Evolutionary conservation across 169 alveolate species (phyloP).

Genomic region (Ichthyophthirius multifiliis): DNA sequence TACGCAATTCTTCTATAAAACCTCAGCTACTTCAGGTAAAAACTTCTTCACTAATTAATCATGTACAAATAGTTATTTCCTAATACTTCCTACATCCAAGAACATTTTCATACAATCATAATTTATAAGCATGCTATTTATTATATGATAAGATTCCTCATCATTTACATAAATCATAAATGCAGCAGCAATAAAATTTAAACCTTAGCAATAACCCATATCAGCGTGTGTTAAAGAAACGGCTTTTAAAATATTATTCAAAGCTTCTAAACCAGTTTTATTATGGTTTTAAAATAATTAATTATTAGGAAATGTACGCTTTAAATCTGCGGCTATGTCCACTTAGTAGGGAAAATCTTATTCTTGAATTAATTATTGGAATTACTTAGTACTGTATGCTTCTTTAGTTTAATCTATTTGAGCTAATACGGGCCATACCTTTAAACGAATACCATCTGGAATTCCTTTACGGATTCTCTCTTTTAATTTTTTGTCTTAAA

Average conservation of each 20-base stretch:
- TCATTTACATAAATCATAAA: slow-evolving; percentile 24
- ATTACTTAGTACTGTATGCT: neutral
- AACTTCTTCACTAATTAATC: slow-evolving; percentile 18
- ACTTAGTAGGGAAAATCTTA: slow-evolving; percentile 16
- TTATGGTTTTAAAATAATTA: slow-evolving; percentile 8
- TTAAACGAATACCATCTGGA: slow-evolving; percentile 31
- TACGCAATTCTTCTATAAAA: neutral
- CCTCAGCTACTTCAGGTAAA: slow-evolving; percentile 21
- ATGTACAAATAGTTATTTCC: slow-evolving; percentile 18
- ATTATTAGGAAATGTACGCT: slow-evolving; percentile 30
- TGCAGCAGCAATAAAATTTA: slow-evolving; percentile 28
- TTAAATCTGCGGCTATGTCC: slow-evolving; percentile 15
- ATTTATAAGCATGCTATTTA: slow-evolving; percentile 21
- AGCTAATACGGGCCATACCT: slow-evolving; percentile 23
- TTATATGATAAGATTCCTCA: slow-evolving; percentile 25
- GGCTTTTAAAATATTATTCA: slow-evolving; percentile 22
- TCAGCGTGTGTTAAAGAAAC: slow-evolving; percentile 27
- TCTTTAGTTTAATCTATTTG: neutral
- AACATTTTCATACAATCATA: slow-evolving; percentile 28
- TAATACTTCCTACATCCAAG: slow-evolving; percentile 8
- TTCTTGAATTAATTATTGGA: neutral
- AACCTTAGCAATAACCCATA: slow-evolving; percentile 43
- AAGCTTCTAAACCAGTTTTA: slow-evolving; percentile 28
- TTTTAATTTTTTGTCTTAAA: slow-evolving; percentile 25
- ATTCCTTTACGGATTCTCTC: slow-evolving; percentile 26